A percentile compares a stretch with the other conserved stretches of the same genome.
phyloP scores from a whole-genome alignment of 2,329 filamentous ascomycete species.

The Colletotrichum sansevieriae region DNA sequence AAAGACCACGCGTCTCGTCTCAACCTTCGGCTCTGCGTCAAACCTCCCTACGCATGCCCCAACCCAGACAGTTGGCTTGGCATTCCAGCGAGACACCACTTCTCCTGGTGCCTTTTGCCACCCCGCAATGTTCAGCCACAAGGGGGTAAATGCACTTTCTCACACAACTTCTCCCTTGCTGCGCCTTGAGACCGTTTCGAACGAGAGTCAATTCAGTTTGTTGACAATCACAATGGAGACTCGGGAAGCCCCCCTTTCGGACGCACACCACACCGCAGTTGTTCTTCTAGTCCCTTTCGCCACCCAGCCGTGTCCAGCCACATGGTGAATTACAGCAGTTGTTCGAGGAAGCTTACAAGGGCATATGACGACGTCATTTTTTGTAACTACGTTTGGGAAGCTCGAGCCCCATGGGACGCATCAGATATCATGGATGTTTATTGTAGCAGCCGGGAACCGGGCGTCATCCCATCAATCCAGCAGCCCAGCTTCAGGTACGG shows the following conservation, averaged over 20 bases:
- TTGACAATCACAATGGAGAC: background rate
- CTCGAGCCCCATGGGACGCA: slow-evolving; percentile 1
- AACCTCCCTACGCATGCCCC: slow-evolving; percentile 3
- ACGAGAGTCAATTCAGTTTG: background rate
- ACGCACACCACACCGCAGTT: slow-evolving; percentile 11
- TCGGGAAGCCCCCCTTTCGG: background rate
- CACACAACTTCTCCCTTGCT: background rate
- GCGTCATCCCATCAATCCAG: background rate
- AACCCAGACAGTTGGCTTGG: background rate
- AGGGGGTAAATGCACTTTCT: too few relatives aligned
- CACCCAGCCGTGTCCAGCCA: too few relatives aligned
- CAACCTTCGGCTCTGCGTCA: background rate
- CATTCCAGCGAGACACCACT: too few relatives aligned
- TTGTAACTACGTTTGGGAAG: background rate
- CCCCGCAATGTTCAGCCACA: too few relatives aligned
- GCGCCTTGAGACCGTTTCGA: background rate
- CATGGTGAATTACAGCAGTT: too few relatives aligned
- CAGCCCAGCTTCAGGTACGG: background rate
- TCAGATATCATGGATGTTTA: background rate
- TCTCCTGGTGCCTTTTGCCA: too few relatives aligned
- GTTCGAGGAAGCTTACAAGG: slow-evolving; percentile 7
- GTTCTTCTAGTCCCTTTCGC: background rate
- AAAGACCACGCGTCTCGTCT: slow-evolving; percentile 11
- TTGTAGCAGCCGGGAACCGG: background rate
- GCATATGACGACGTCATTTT: slow-evolving; percentile 13